These are phyloP conservation scores for Yamadazyma takamatsuzukensis DNA, from an alignment of 805 yeast species.

Conservation along the genomic window DNA sequence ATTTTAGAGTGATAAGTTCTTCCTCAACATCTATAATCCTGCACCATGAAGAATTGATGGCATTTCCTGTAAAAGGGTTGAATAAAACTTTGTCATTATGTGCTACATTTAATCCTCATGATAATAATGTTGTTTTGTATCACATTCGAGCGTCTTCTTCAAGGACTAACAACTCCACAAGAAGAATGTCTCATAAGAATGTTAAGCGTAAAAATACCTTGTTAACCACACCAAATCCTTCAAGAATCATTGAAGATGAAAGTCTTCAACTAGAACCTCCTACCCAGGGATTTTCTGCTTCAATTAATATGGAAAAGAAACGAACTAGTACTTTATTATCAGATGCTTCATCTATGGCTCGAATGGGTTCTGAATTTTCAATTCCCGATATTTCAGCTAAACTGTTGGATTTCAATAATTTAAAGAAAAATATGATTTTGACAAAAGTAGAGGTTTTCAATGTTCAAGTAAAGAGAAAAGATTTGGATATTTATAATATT, in stretches of 20 bases:
- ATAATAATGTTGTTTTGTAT: constrained; percentile 47
- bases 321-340: constrained; percentile 40
- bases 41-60: constrained; percentile 50
- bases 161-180: too few relatives aligned
- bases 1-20: constrained; percentile 67
- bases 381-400: constrained; percentile 21
- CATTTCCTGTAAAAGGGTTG: constrained; percentile 45
- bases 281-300: constrained; percentile 13
- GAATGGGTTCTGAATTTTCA: constrained; percentile 40
- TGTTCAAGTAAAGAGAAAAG: constrained; percentile 23
- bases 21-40: constrained; percentile 67
- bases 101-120: constrained; percentile 51
- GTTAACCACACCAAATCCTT: constrained; percentile 39
- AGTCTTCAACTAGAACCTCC: constrained; percentile 9
- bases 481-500: constrained; percentile 36
- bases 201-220: constrained; percentile 20
- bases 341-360: constrained; percentile 42
- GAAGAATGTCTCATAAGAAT: constrained; percentile 12
- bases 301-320: constrained; percentile 41
- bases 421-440: constrained; percentile 67
- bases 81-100: constrained; percentile 40
- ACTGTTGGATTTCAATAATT: constrained; percentile 27
- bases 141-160: constrained; percentile 49
- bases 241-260: constrained; percentile 43
- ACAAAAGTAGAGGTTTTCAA: constrained; percentile 51